A percentile compares a stretch with the other conserved stretches of the same genome.
Conservation (phyloP, 1,284 basidiomycete species). For the Ceratobasidium sp. region DNA sequence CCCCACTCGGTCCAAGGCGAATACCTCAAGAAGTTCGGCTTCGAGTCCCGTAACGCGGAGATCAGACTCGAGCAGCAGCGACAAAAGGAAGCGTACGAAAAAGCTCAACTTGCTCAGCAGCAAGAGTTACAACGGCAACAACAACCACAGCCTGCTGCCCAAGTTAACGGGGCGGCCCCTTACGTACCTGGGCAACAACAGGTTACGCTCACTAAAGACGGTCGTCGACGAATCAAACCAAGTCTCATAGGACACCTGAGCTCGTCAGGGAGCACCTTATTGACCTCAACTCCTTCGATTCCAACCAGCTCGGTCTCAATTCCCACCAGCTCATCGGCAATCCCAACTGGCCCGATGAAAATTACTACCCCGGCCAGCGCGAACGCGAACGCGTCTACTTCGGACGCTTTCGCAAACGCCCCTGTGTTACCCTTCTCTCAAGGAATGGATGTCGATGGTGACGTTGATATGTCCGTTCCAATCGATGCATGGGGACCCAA, state of each 20-base stretch:
- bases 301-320: background rate
- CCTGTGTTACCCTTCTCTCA: background rate
- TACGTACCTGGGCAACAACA: constrained; percentile 31
- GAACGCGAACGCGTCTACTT: background rate
- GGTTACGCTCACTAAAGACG: constrained; percentile 31
- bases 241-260: constrained; percentile 33
- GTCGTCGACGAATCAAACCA: constrained; percentile 30
- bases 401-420: constrained; percentile 20
- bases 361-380: constrained; percentile 2
- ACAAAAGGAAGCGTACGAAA: constrained; percentile 19
- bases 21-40: constrained; percentile 82
- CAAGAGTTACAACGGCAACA: background rate
- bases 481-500: constrained; percentile 49
- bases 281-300: constrained; percentile 1
- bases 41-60: constrained; percentile 48
- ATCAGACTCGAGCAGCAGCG: constrained; percentile 29
- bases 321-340: background rate
- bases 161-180: background rate
- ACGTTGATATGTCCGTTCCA: constrained; percentile 60
- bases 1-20: constrained; percentile 74
- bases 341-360: constrained; percentile 8
- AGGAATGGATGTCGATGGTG: constrained; percentile 44
- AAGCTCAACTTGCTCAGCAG: background rate
- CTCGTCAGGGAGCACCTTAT: constrained; percentile 8
- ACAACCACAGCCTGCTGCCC: constrained; percentile 1